These are phyloP conservation scores for Anisodus tanguticus DNA, from an alignment of 257 asterid genomes.

Conservation along the genomic window DNA sequence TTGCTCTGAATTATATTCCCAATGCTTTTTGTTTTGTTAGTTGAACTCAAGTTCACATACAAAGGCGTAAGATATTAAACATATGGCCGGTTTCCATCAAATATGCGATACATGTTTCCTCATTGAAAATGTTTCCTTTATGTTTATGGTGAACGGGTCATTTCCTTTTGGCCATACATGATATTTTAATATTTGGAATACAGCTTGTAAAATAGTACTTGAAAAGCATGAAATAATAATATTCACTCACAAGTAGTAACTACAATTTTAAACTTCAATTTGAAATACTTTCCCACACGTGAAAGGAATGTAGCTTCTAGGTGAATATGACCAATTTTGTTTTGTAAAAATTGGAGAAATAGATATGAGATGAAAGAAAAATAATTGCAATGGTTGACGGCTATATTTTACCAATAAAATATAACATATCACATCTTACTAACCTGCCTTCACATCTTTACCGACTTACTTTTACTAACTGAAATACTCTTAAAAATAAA, in stretches of 20 bases:
- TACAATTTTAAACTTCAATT: not conserved
- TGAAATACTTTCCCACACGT: not conserved
- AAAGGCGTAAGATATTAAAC: not conserved
- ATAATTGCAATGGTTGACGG: not conserved
- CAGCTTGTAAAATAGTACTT: no score
- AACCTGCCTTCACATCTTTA: conserved; percentile 26
- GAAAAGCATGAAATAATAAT: not conserved
- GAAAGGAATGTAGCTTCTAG: not conserved
- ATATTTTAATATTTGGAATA: no score
- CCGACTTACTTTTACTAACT: not conserved
- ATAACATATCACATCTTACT: conserved; percentile 8
- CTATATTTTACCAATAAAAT: conserved; percentile 22
- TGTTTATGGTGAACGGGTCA: not conserved
- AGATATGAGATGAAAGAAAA: not conserved
- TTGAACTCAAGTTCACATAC: not conserved
- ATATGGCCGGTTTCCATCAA: no score
- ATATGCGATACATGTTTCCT: not conserved
- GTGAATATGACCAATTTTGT: not conserved
- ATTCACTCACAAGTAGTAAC: not conserved
- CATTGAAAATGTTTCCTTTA: not conserved
- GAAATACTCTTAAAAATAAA: no score
- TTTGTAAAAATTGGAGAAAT: not conserved
- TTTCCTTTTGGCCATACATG: not conserved
- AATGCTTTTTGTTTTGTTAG: not conserved
- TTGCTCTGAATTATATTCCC: not conserved